Conservation (phyloP, 2,329 filamentous ascomycete species). For the Aspergillus japonicus region DNA sequence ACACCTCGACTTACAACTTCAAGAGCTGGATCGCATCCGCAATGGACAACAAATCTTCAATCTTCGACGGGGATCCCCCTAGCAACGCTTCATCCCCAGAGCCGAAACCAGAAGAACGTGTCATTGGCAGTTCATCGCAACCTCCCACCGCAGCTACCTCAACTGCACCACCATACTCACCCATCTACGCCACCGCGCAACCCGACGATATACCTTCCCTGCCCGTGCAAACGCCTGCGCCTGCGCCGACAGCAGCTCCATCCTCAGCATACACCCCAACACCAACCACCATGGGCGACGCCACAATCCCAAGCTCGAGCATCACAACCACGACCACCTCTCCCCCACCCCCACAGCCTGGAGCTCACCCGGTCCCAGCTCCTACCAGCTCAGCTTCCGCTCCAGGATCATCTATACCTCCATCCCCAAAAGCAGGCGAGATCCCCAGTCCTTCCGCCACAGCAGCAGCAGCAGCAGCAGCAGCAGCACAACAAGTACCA, state of each 20-base stretch:
- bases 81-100: not conserved
- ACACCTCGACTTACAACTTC: too few species aligned
- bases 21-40: too few species aligned
- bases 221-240: conserved; percentile 23
- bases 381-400: conserved; percentile 1
- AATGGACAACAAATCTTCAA: not conserved
- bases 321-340: conserved; percentile 26
- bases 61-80: not conserved
- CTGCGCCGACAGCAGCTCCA: not conserved
- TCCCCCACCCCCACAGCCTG: conserved; percentile 44
- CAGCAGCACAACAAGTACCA: conserved; percentile 9
- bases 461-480: conserved; percentile 1
- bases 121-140: not conserved
- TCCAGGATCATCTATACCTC: conserved; percentile 1
- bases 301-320: conserved; percentile 10
- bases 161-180: conserved; percentile 35
- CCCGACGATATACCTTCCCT: conserved; percentile 9
- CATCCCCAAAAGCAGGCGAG: conserved; percentile 22
- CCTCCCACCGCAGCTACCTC: conserved; percentile 18
- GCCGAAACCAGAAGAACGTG: not conserved
- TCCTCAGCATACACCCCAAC: conserved; percentile 23
- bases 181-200: conserved; percentile 26
- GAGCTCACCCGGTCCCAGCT: conserved; percentile 24
- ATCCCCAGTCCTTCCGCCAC: conserved; percentile 28
- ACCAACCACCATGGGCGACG: conserved; percentile 15